A percentile compares a stretch with the other conserved stretches of the same genome.
phyloP scores from a whole-genome alignment of 2,329 filamentous ascomycete genomes.

The Penicillium sp. region DNA sequence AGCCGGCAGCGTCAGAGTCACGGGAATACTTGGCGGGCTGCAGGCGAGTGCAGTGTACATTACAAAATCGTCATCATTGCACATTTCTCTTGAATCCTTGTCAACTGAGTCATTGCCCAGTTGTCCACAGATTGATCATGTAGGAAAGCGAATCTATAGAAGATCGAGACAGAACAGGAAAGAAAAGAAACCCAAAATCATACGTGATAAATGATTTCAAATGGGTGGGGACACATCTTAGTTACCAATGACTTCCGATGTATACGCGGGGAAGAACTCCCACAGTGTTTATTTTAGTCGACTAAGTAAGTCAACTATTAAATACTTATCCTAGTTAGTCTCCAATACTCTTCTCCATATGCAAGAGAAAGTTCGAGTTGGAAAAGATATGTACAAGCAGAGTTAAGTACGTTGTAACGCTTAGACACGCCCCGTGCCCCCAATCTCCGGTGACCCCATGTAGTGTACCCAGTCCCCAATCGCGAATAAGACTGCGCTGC shows the following conservation, averaged over 20 bases:
- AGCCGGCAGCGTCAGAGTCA: neutral
- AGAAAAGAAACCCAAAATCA: neutral
- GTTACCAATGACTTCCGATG: neutral
- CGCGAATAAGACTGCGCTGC: neutral
- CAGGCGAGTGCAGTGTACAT: constrained; percentile 12
- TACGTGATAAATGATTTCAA: neutral
- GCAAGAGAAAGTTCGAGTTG: neutral
- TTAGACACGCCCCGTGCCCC: constrained; percentile 18
- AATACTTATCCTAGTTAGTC: too few species aligned
- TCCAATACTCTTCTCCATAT: neutral
- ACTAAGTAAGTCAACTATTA: neutral
- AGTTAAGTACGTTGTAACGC: neutral
- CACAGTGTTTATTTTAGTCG: neutral
- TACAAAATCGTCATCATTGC: constrained; percentile 9
- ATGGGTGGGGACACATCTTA: neutral
- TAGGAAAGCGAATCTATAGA: neutral
- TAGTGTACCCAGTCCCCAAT: neutral
- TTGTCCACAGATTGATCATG: neutral
- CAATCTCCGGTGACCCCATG: constrained; percentile 21
- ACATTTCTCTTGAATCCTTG: neutral
- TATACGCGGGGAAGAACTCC: neutral
- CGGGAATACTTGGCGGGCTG: constrained; percentile 15
- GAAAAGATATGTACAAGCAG: neutral
- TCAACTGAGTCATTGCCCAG: neutral
- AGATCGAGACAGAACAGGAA: neutral